These are phyloP conservation scores for Sherardia arvensis DNA, from an alignment of 257 asterid genomes.

Conservation along the genomic window DNA sequence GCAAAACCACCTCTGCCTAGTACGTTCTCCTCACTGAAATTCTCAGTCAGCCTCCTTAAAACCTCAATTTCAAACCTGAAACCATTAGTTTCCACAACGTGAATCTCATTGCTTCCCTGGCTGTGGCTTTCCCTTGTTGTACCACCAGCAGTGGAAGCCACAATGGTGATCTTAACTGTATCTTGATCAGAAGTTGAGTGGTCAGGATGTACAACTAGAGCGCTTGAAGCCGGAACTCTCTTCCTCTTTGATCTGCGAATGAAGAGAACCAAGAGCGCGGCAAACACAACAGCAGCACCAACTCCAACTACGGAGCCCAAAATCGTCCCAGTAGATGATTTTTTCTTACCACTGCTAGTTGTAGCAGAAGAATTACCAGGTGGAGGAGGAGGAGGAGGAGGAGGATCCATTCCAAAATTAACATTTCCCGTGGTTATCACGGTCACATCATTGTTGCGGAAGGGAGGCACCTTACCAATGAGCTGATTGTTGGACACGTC, in stretches of 20 bases:
- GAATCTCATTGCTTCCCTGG: conserved; percentile 54
- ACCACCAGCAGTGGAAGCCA: conserved; percentile 45
- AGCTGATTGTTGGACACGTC: conserved; percentile 63
- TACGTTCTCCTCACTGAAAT: conserved; percentile 51
- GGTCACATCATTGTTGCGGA: conserved; percentile 25
- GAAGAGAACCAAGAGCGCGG: conserved; percentile 39
- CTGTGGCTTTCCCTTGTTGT: conserved; percentile 47
- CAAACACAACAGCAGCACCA: conserved; percentile 31
- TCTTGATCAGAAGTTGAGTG: conserved; percentile 63
- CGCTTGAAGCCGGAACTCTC: conserved; percentile 38
- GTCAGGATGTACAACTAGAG: conserved; percentile 66
- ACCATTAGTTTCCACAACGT: conserved; percentile 63
- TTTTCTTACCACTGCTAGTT: conserved; percentile 28
- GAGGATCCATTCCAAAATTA: conserved; percentile 51
- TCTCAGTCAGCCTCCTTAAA: conserved; percentile 52
- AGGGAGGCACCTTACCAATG: conserved; percentile 45
- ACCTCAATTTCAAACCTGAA: conserved; percentile 68
- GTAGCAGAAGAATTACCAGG: conserved; percentile 11
- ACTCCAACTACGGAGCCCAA: conserved; percentile 61
- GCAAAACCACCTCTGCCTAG: conserved; percentile 87
- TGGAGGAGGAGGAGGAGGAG: conserved; percentile 63
- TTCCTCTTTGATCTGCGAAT: conserved; percentile 32
- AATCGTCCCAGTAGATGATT: conserved; percentile 38
- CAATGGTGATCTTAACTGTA: conserved; percentile 57
- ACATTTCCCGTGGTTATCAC: conserved; percentile 38